Base-by-base conservation (phyloP, 1,139 yeast genomes). In the Yamadazyma atmosphaerica region DNA sequence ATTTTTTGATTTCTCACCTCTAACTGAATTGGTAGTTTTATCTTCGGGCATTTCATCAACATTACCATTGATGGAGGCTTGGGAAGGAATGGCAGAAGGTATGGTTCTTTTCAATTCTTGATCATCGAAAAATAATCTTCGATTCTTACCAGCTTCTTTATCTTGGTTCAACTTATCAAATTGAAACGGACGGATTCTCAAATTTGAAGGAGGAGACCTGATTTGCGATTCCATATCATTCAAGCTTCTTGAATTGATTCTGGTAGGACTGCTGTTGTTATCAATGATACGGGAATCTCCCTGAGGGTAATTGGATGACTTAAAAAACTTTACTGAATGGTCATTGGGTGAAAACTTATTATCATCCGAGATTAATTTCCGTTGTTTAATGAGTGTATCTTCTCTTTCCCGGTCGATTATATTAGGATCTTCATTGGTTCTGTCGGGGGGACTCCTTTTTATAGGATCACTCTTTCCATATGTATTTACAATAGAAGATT, bases 341-440 rank as follows among this genome's bases (percentile, higher is more conserved):
- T 34, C 36, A 19, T 41, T 42, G 2, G 61, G 60, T 0, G 55
- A 47, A 26, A 52, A 56, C 35, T 49, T 44, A 39, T 58, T 55
- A 27, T 56, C 54, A 21, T 56, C 60, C 1, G 56, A 44, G 8
- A 58, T 56, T 14, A 58, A 41, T 37, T 51, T 51, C 8, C 48
- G 42, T 18, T 41, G 44, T 19, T 52, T 42, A 11, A 57, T 56
- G 5, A 47, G 32, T 1, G 41, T 23, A 14, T 44, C 47, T 25
- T 51, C 60, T 16, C 35, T 25, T 22, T 35, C 44, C 9, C 33
- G 24, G 6, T 35, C 36, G 15, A 33, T 39, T 14, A 37, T 41
- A 19, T 36, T 32, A 13, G 40, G 24, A 9, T 28, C 32, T 15
- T n/a, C n/a, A n/a, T n/a, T n/a, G n/a, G 27, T 10, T 45, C 31